Evolutionary conservation across 2,329 filamentous ascomycete species (phyloP), one percentile per base, ranked within the genome.

Genomic region (Trichoderma hamatum): DNA sequence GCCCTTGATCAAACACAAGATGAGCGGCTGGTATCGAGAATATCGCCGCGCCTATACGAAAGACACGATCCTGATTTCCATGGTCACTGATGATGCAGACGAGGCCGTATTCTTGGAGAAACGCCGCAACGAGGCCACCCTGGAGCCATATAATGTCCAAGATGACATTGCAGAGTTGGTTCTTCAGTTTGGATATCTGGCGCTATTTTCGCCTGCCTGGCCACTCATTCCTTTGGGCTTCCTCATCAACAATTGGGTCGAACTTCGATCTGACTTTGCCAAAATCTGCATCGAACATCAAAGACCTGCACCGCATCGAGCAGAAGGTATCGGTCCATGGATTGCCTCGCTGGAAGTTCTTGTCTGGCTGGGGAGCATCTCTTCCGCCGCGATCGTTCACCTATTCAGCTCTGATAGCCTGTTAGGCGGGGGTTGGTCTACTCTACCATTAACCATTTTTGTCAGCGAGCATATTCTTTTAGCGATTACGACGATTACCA

Each of bases 201-300:
- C 89, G 0, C 81, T 93, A 5, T 94, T 93, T 78, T 90, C 88
- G 1, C 89, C 91, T 0, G 89, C 92, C 34, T 94, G 91, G 91
- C 91, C 92, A 0, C 81, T 93, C 1, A 91, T 92, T 0, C 87
- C 89, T 0, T 82, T 92, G 26, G 90, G 89, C 0, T 94, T 93
- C 77, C 81, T 93, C 16, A 79, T 92, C 76, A 93, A 93, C 78
- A 90, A 93, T 80, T 92, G 90, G 90, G 81, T 94, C 68, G 91
- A 94, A 77, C 83, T 94, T 11, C 89, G 91, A 11, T 90, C 90
- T 3, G 91, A 94, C 74, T 91, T 92, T 56, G 86, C 92, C 79
- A 94, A 93, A 75, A 91, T 94, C 67, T 92, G 89, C 71, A 83
- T 89, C 28, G 90, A 93, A 75, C 91, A 90, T 81, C 89, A 90